Evolutionary conservation across 208 protist genomes (phyloP).

Genomic region (Trypanosoma rangeli): DNA sequence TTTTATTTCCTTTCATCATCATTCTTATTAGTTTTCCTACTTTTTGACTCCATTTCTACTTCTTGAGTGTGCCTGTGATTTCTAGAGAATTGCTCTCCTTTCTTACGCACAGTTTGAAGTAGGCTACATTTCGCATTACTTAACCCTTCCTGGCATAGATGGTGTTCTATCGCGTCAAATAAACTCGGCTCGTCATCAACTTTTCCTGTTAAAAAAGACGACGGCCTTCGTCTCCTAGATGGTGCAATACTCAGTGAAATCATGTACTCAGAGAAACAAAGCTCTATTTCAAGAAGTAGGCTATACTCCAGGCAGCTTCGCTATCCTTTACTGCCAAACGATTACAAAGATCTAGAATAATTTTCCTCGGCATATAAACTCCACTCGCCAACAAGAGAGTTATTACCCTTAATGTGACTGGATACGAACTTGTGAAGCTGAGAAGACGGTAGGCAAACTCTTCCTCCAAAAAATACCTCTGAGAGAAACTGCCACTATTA

Average conservation of each 20-base stretch:
- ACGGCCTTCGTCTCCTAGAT: not conserved
- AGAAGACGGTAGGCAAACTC: slow-evolving; percentile 19
- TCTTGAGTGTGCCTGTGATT: not conserved
- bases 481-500: not conserved
- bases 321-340: slow-evolving; percentile 10
- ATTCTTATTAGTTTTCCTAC: not conserved
- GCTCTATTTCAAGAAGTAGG: slow-evolving; percentile 23
- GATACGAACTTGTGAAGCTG: slow-evolving; percentile 5
- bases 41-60: not conserved
- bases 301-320: slow-evolving; percentile 6
- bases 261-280: slow-evolving; percentile 12
- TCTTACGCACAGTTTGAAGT: slow-evolving; percentile 6
- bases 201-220: not conserved
- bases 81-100: not conserved
- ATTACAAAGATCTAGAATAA: slow-evolving; percentile 12
- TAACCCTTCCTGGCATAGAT: not conserved
- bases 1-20: not conserved
- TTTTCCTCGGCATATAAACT: slow-evolving; percentile 20
- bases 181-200: not conserved
- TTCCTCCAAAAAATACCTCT: slow-evolving; percentile 10
- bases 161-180: not conserved
- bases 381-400: slow-evolving; percentile 21
- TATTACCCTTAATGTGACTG: slow-evolving; percentile 17
- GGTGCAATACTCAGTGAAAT: not conserved
- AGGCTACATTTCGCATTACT: slow-evolving; percentile 4